Evolutionary conservation across 106 monocot genomes (phyloP).

Genomic region (Dactylorhiza incarnata): DNA sequence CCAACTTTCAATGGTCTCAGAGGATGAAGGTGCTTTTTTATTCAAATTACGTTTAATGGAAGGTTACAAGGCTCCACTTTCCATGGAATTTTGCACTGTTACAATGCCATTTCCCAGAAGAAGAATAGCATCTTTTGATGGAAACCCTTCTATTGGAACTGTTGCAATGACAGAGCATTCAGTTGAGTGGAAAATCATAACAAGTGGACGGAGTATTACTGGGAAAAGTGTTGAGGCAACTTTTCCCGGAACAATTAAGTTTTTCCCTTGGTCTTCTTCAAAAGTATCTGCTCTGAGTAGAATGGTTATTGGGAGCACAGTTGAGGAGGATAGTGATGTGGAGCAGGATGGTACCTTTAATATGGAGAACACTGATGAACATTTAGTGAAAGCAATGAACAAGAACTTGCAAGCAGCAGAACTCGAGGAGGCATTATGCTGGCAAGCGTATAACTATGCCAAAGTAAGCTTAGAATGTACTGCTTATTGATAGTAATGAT

Average conservation of each 20-base stretch:
- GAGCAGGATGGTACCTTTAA: slow-evolving; percentile 52
- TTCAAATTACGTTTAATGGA: slow-evolving; percentile 91
- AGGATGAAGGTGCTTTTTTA: slow-evolving; percentile 93
- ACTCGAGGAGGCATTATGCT: slow-evolving; percentile 87
- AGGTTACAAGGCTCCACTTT: slow-evolving; percentile 72
- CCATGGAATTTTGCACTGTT: slow-evolving; percentile 87
- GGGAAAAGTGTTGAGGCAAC: slow-evolving; percentile 88
- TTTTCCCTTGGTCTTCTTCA: slow-evolving; percentile 41
- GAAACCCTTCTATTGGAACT: slow-evolving; percentile 80
- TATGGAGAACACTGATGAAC: slow-evolving; percentile 61
- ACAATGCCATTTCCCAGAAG: slow-evolving; percentile 79
- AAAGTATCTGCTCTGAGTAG: slow-evolving; percentile 27
- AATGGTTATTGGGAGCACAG: slow-evolving; percentile 23
- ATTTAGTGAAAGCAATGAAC: slow-evolving; percentile 75
- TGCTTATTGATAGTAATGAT: neutral
- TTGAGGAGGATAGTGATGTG: slow-evolving; percentile 73
- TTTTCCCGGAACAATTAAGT: slow-evolving; percentile 82
- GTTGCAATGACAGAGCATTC: slow-evolving; percentile 72
- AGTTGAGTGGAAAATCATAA: slow-evolving; percentile 91
- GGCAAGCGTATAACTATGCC: slow-evolving; percentile 97
- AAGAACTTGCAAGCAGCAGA: slow-evolving; percentile 66
- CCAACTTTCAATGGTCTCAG: slow-evolving; percentile 95
- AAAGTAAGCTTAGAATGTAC: slow-evolving; percentile 39
- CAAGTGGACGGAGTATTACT: slow-evolving; percentile 61
- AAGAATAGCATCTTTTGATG: slow-evolving; percentile 75